Conservation (phyloP, 1,284 basidiomycete species). For the Ceratobasidium sp. region DNA sequence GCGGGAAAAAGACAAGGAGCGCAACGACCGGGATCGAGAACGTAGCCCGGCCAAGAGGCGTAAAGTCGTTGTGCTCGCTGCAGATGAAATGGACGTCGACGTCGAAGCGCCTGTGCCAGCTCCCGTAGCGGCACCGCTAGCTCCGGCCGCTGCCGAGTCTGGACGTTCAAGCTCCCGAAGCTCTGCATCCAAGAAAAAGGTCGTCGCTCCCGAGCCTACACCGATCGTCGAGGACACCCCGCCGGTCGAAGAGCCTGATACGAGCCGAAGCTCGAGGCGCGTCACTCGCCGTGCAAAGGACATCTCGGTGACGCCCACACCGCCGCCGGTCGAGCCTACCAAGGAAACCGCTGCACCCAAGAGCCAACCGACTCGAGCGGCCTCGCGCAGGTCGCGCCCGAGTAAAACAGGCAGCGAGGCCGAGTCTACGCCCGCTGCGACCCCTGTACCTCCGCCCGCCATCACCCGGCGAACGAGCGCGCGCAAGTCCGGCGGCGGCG, state of each 20-base stretch:
- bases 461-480: slow-evolving; percentile 26
- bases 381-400: background rate
- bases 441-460: background rate
- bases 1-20: slow-evolving; percentile 17
- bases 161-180: slow-evolving; percentile 6
- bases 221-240: slow-evolving; percentile 2
- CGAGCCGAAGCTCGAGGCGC: background rate
- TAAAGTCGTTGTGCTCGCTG: slow-evolving; percentile 30
- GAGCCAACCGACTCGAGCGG: slow-evolving; percentile 2
- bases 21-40: slow-evolving; percentile 23
- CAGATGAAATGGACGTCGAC: slow-evolving; percentile 32
- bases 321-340: background rate
- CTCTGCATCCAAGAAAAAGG: slow-evolving; percentile 22
- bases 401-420: slow-evolving; percentile 22
- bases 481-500: slow-evolving; percentile 13
- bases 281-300: slow-evolving; percentile 17
- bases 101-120: background rate
- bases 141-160: slow-evolving; percentile 18
- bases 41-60: slow-evolving; percentile 36
- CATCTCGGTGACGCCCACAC: slow-evolving; percentile 28
- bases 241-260: slow-evolving; percentile 5
- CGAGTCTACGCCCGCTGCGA: background rate
- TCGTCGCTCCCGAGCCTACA: background rate
- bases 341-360: background rate
- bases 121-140: background rate